These are phyloP conservation scores for Dendrobium nobile DNA, from an alignment of 106 monocot species.

Conservation along the genomic window DNA sequence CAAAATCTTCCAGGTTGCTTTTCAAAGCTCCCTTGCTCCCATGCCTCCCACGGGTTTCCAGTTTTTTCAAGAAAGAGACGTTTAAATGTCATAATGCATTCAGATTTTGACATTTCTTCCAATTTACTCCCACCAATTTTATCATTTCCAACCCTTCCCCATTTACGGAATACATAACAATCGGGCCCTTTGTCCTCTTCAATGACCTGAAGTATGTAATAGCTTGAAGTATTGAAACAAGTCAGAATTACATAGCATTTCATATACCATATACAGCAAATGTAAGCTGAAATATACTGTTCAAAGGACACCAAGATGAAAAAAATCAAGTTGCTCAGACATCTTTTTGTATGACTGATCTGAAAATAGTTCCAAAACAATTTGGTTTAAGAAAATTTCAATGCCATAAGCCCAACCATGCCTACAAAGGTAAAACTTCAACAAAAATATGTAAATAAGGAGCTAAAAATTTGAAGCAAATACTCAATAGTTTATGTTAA, in stretches of 20 bases:
- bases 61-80: slow-evolving; percentile 98
- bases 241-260: slow-evolving; percentile 8
- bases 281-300: neutral
- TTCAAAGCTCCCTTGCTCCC: slow-evolving; percentile 76
- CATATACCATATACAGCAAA: neutral
- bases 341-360: neutral
- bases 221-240: slow-evolving; percentile 41
- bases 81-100: slow-evolving; percentile 77
- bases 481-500: too few species aligned
- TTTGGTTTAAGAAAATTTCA: neutral
- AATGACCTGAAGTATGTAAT: slow-evolving; percentile 96
- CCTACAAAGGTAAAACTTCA: neutral
- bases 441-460: too few species aligned
- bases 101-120: slow-evolving; percentile 63
- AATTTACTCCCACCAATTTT: slow-evolving; percentile 85
- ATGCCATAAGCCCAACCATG: neutral
- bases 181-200: slow-evolving; percentile 84
- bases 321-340: neutral
- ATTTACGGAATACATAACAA: slow-evolving; percentile 92
- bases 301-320: neutral
- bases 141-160: slow-evolving; percentile 97
- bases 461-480: too few species aligned
- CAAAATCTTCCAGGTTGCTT: slow-evolving; percentile 88
- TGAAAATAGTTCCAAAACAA: neutral
- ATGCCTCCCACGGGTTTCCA: slow-evolving; percentile 89